Percentiles rank a stretch among this genome's conserved stretches.
Evolutionary conservation across 768 basidiomycete genomes (phyloP).

Genomic region (Suillus discolor): DNA sequence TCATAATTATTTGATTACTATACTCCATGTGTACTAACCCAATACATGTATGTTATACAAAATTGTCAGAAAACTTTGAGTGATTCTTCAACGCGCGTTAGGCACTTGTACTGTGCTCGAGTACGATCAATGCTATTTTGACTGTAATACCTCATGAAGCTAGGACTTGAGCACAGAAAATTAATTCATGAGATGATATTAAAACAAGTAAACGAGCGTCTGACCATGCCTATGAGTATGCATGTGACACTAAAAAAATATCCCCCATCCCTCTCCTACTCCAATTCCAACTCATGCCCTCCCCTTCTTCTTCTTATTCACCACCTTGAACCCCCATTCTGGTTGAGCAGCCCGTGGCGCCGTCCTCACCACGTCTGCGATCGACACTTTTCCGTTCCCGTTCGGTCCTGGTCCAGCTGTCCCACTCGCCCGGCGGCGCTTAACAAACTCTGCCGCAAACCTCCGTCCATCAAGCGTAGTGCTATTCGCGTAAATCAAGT

Average conservation of each 20-base stretch:
- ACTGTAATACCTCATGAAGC: no score
- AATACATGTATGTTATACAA: background rate
- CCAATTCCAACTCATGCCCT: slow-evolving; percentile 42
- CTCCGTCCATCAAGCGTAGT: slow-evolving; percentile 94
- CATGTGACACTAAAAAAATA: background rate
- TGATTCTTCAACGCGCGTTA: background rate
- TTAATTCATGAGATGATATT: slow-evolving; percentile 6
- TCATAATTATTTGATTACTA: background rate
- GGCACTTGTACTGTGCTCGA: background rate
- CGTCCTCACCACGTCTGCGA: slow-evolving; percentile 90
- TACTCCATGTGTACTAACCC: background rate
- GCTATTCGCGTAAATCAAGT: slow-evolving; percentile 92
- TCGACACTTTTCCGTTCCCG: slow-evolving; percentile 60
- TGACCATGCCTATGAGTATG: background rate
- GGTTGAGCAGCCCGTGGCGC: slow-evolving; percentile 75
- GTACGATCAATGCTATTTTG: no score
- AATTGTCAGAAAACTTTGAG: background rate
- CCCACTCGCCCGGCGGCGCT: slow-evolving; percentile 83
- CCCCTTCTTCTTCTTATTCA: slow-evolving; percentile 94
- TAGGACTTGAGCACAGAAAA: background rate
- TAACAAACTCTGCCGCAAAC: slow-evolving; percentile 91
- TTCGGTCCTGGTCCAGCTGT: slow-evolving; percentile 35
- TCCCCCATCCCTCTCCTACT: background rate
- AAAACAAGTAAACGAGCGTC: background rate
- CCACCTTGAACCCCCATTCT: slow-evolving; percentile 92